A percentile compares a stretch with the other conserved stretches of the same genome.
Evolutionary conservation across 2,329 filamentous ascomycete species (phyloP).

Genomic region (Fusarium solani-melongenae): DNA sequence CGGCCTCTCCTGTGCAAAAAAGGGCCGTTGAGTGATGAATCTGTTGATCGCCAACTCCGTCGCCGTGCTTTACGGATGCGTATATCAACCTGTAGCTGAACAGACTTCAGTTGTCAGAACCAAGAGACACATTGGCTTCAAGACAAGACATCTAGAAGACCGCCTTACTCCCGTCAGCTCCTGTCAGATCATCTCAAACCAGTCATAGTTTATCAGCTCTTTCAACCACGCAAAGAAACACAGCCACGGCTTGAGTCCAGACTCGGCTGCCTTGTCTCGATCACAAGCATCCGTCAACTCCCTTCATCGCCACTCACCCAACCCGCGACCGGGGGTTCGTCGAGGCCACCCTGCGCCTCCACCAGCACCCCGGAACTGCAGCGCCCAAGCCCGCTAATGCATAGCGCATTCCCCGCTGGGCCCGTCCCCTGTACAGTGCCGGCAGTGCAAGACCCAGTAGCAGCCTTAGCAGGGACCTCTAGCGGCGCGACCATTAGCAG

Average conservation of each 20-base stretch:
- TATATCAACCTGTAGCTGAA: conserved; percentile 29
- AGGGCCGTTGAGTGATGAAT: conserved; percentile 8
- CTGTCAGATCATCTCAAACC: not conserved
- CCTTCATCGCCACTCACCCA: conserved; percentile 13
- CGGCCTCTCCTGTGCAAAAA: conserved; percentile 18
- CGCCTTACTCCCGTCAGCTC: not conserved
- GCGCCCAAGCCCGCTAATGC: conserved; percentile 35
- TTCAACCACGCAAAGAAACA: not conserved
- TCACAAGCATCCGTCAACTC: conserved; percentile 6
- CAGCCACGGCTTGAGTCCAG: conserved; percentile 35
- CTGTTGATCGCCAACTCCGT: conserved; percentile 24
- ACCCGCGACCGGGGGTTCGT: conserved; percentile 6
- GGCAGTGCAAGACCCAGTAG: conserved; percentile 18
- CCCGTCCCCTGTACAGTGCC: conserved; percentile 36
- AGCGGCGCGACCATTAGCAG: not conserved
- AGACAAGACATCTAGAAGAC: conserved; percentile 1
- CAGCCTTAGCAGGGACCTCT: conserved; percentile 1
- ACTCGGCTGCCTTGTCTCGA: conserved; percentile 13
- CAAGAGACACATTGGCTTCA: conserved; percentile 12
- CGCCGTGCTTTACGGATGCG: not conserved
- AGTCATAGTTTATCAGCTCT: not conserved
- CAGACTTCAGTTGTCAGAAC: conserved; percentile 3
- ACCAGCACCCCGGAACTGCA: conserved; percentile 14
- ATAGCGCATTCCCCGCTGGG: conserved; percentile 35
- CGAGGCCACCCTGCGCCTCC: conserved; percentile 27